These are phyloP conservation scores for Quercus cerris DNA, from an alignment of 306 rosid genomes.

Conservation along the genomic window DNA sequence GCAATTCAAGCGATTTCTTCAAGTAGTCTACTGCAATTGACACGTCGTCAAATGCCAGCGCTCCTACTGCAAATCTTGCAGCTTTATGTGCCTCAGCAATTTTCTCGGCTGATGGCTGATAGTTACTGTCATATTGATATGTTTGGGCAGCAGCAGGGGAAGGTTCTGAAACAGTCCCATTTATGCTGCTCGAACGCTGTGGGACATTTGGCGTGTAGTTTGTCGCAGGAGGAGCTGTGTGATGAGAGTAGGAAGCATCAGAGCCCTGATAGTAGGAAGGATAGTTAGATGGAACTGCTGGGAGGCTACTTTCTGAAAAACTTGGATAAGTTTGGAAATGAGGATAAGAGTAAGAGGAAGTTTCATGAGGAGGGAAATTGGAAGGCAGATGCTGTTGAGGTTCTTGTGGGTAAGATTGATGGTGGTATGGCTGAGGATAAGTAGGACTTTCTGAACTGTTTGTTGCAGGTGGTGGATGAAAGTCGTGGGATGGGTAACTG, in stretches of 20 bases:
- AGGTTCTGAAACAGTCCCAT: constrained; percentile 52
- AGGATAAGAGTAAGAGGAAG: constrained; percentile 46
- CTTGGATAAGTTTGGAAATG: constrained; percentile 96
- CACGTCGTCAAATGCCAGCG: constrained; percentile 96
- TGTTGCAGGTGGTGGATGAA: constrained; percentile 52
- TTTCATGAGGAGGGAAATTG: constrained; percentile 59
- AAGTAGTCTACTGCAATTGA: constrained; percentile 77
- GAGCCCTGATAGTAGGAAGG: constrained; percentile 63
- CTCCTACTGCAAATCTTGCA: constrained; percentile 99
- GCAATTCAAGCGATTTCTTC: constrained; percentile 84
- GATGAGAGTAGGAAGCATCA: constrained; percentile 60
- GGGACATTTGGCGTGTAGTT: constrained; percentile 45
- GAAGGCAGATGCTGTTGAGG: constrained; percentile 60
- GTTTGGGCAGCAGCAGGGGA: constrained; percentile 43
- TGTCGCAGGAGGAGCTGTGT: constrained; percentile 54
- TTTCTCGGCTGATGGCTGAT: constrained; percentile 83
- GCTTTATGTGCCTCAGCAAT: constrained; percentile 98
- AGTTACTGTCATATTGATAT: constrained; percentile 72
- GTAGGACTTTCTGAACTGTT: constrained; percentile 53
- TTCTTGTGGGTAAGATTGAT: constrained; percentile 64
- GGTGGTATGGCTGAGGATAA: constrained; percentile 60
- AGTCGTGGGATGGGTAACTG: constrained; percentile 67
- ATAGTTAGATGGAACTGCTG: constrained; percentile 62
- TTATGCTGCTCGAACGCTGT: constrained; percentile 46
- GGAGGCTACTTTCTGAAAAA: constrained; percentile 82